Evolutionary conservation across 179 eudicot genomes (phyloP).

Genomic region (Carnegiea gigantea): DNA sequence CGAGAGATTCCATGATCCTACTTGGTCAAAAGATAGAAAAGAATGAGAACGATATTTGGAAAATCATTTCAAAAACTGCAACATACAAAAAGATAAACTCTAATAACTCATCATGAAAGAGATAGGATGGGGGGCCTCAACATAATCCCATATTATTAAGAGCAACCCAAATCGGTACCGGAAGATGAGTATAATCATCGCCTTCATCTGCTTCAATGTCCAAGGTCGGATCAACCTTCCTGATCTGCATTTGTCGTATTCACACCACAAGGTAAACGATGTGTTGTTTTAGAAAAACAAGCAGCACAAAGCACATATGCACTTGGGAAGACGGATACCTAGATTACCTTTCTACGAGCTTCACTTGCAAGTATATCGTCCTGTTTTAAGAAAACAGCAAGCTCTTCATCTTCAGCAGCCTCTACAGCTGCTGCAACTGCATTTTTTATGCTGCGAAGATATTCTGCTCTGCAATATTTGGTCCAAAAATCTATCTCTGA

Average conservation of each 20-base stretch:
- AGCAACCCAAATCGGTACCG: conserved; percentile 42
- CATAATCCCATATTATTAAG: background rate
- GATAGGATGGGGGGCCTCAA: background rate
- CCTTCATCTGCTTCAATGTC: conserved; percentile 98
- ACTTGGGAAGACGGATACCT: conserved; percentile 1
- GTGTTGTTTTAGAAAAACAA: conserved; percentile 7
- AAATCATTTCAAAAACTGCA: conserved; percentile 14
- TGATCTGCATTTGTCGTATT: conserved; percentile 55
- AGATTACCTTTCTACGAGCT: conserved; percentile 81
- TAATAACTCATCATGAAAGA: background rate
- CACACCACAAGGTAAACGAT: background rate
- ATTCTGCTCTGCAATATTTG: conserved; percentile 94
- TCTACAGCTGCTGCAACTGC: conserved; percentile 95
- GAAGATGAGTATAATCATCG: conserved; percentile 91
- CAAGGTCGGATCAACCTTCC: conserved; percentile 90
- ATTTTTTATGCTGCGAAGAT: conserved; percentile 88
- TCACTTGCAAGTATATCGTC: conserved; percentile 83
- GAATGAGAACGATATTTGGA: conserved; percentile 1
- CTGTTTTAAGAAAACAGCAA: conserved; percentile 79
- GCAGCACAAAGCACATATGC: conserved; percentile 5
- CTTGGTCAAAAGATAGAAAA: conserved; percentile 16
- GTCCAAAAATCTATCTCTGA: conserved; percentile 92
- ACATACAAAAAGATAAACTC: background rate
- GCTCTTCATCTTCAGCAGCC: conserved; percentile 97
- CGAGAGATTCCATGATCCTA: conserved; percentile 87